These are phyloP conservation scores for Coniella vitis DNA, from an alignment of 2,329 filamentous ascomycete genomes.

Conservation along the genomic window DNA sequence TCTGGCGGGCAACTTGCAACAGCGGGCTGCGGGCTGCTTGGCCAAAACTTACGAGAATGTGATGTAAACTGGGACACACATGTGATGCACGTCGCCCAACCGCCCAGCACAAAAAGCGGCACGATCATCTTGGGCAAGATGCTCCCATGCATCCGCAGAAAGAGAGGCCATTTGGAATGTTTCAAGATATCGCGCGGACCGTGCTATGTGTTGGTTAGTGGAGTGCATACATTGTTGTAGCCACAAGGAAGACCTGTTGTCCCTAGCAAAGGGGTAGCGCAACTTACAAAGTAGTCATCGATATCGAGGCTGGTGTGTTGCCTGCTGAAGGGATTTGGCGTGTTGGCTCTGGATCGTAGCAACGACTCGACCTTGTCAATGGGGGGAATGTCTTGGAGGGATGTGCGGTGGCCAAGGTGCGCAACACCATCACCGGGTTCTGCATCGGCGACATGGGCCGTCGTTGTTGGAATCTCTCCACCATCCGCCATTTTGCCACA, in stretches of 20 bases:
- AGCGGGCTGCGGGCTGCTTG: not conserved
- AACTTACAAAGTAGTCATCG: slow-evolving; percentile 39
- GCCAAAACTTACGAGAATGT: slow-evolving; percentile 7
- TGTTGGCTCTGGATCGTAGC: slow-evolving; percentile 21
- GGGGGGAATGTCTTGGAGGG: slow-evolving; percentile 12
- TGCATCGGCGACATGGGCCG: not conserved
- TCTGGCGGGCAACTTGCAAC: not conserved
- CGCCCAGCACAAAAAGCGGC: slow-evolving; percentile 55
- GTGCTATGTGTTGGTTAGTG: slow-evolving; percentile 22
- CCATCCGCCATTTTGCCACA: slow-evolving; percentile 14
- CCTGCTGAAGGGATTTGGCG: slow-evolving; percentile 25
- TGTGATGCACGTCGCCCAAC: slow-evolving; percentile 63
- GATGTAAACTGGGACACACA: slow-evolving; percentile 33
- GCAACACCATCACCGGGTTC: not conserved
- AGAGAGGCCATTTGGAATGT: slow-evolving; percentile 74
- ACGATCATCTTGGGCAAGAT: slow-evolving; percentile 67
- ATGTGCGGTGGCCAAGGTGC: slow-evolving; percentile 1
- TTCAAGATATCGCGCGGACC: slow-evolving; percentile 64
- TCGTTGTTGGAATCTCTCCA: slow-evolving; percentile 7
- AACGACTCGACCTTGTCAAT: slow-evolving; percentile 21
- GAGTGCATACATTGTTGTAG: not conserved
- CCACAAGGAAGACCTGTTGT: not conserved
- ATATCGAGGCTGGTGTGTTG: slow-evolving; percentile 30
- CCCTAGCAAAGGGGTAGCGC: no score
- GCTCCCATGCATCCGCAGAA: slow-evolving; percentile 70